phyloP scores from a whole-genome alignment of 352 stramenopile genomes.

The Globisporangium radiosum region DNA sequence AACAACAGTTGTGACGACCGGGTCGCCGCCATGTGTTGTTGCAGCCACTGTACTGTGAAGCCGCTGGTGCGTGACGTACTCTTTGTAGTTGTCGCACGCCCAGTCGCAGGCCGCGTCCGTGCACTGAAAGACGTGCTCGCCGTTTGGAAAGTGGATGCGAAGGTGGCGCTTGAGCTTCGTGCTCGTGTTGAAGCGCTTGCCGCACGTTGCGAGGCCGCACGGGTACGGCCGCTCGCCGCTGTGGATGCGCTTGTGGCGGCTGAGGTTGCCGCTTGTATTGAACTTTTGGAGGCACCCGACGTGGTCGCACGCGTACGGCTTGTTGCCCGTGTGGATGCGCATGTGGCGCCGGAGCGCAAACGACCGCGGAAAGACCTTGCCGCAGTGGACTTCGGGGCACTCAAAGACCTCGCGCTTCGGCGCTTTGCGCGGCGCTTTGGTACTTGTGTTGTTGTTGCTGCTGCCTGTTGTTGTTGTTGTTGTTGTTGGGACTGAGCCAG shows the following conservation, averaged over 20 bases:
- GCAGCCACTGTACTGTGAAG: constrained; percentile 19
- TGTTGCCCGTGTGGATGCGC: constrained; percentile 80
- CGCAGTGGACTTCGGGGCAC: too few species aligned
- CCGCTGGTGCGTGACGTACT: constrained; percentile 72
- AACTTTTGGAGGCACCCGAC: too few species aligned
- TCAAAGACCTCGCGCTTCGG: too few species aligned
- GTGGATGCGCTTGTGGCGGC: constrained; percentile 82
- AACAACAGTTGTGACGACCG: constrained; percentile 21
- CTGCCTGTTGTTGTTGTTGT: too few species aligned
- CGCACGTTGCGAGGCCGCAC: constrained; percentile 60
- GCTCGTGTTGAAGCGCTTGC: constrained; percentile 85
- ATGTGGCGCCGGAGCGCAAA: constrained; percentile 79
- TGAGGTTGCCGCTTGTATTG: too few species aligned
- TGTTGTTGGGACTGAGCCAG: too few species aligned
- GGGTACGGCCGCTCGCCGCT: constrained; percentile 77
- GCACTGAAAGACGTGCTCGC: constrained; percentile 69
- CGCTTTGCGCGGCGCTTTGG: too few species aligned
- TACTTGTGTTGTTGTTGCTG: too few species aligned
- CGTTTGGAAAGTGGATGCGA: constrained; percentile 81
- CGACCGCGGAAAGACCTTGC: constrained; percentile 1
- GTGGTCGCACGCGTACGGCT: constrained; percentile 56
- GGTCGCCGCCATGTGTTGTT: constrained; percentile 43
- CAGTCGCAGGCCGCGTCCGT: constrained; percentile 45
- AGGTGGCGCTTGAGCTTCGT: constrained; percentile 88
- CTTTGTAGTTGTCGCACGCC: constrained; percentile 82